These are phyloP conservation scores for Vigna unguiculata DNA, from an alignment of 306 rosid species.

Conservation along the genomic window DNA sequence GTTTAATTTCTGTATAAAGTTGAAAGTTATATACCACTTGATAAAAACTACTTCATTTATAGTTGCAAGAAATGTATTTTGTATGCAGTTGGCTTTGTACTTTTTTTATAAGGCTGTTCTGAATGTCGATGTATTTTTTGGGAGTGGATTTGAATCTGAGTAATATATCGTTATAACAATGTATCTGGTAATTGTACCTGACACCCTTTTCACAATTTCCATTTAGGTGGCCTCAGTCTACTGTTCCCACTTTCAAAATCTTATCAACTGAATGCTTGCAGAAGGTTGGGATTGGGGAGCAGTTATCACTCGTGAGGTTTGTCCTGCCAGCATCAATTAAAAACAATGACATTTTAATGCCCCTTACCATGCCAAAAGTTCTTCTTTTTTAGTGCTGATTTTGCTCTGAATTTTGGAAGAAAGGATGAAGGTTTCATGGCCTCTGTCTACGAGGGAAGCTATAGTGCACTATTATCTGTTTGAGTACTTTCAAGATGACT, in stretches of 20 bases:
- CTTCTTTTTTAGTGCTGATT: conserved; percentile 48
- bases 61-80: conserved; percentile 27
- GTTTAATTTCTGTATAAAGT: conserved; percentile 27
- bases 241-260: conserved; percentile 75
- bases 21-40: neutral
- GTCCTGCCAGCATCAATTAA: conserved; percentile 41
- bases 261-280: conserved; percentile 64
- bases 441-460: conserved; percentile 80
- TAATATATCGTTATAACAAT: neutral
- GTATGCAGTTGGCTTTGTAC: neutral
- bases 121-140: neutral
- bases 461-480: conserved; percentile 73
- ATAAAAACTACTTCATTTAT: conserved; percentile 7
- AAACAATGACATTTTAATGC: neutral
- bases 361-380: neutral
- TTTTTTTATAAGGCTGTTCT: conserved; percentile 10
- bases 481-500: conserved; percentile 81
- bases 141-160: conserved; percentile 29
- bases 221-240: conserved; percentile 87
- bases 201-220: conserved; percentile 26
- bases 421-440: conserved; percentile 93
- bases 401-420: conserved; percentile 68
- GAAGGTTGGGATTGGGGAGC: conserved; percentile 65
- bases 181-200: neutral
- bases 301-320: conserved; percentile 82